A percentile compares a stretch with the other conserved stretches of the same genome.
phyloP scores from a whole-genome alignment of 371 early-diverging fungal genomes.

The Entomophthora muscae region DNA sequence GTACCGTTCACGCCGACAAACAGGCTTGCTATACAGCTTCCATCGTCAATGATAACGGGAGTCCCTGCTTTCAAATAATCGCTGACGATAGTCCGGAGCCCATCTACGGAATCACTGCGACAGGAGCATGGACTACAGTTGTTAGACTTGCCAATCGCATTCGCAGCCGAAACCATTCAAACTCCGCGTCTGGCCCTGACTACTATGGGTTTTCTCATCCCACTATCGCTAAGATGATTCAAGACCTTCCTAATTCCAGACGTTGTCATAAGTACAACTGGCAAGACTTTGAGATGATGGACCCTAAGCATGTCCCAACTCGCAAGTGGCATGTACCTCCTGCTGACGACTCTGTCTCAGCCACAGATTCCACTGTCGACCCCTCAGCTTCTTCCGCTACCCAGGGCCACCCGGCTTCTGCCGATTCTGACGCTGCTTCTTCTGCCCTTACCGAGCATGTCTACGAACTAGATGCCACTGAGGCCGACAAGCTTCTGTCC shows the following conservation, averaged over 20 bases:
- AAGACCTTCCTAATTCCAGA: constrained; percentile 60
- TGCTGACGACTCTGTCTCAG: constrained; percentile 16
- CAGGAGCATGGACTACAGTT: constrained; percentile 80
- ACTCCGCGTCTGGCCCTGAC: constrained; percentile 78
- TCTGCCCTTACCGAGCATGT: background rate
- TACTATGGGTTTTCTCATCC: constrained; percentile 81
- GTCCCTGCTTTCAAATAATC: background rate
- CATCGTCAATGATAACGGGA: background rate
- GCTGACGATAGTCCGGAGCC: background rate
- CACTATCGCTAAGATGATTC: constrained; percentile 72
- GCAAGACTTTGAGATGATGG: constrained; percentile 36
- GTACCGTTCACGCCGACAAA: background rate
- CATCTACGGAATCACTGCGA: constrained; percentile 45
- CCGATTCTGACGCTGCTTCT: background rate
- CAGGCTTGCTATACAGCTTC: constrained; percentile 7
- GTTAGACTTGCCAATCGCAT: constrained; percentile 58
- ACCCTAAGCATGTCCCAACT: background rate
- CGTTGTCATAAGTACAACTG: constrained; percentile 47
- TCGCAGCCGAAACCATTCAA: constrained; percentile 53
- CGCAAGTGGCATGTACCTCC: constrained; percentile 13
- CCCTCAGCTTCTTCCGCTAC: background rate
- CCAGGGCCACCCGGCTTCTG: background rate
- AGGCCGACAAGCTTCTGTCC: background rate
- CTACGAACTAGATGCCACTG: background rate
- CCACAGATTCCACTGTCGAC: background rate